Conservation (phyloP, 2,329 filamentous ascomycete species). For the Claviceps digitariae region DNA sequence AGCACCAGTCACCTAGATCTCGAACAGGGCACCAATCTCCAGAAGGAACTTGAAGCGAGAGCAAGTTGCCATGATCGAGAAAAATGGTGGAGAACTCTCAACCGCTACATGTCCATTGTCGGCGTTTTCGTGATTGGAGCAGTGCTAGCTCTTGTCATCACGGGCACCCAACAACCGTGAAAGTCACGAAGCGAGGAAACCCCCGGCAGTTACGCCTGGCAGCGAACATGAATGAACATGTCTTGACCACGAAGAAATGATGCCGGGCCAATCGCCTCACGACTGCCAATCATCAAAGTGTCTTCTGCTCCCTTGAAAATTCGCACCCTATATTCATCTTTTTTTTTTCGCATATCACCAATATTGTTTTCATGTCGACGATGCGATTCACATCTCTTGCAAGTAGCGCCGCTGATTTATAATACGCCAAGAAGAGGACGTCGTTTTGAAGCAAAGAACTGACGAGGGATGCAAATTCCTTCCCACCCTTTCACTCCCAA, state of each 20-base stretch:
- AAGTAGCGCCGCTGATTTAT: not conserved
- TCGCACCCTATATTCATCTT: not conserved
- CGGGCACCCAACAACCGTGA: slow-evolving; percentile 42
- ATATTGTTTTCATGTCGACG: not conserved
- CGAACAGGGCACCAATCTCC: slow-evolving; percentile 21
- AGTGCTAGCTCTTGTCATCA: slow-evolving; percentile 35
- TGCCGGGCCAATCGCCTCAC: not conserved
- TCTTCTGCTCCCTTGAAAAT: not conserved
- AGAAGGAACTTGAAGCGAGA: slow-evolving; percentile 26
- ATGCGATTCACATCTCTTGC: not conserved
- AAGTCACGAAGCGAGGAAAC: slow-evolving; percentile 10
- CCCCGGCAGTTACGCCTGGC: not conserved
- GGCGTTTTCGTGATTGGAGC: slow-evolving; percentile 41
- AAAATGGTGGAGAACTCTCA: slow-evolving; percentile 46
- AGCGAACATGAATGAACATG: not conserved
- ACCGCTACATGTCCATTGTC: slow-evolving; percentile 43
- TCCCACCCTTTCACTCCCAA: not conserved
- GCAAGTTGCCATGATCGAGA: slow-evolving; percentile 36
- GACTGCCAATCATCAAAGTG: not conserved
- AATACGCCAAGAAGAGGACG: not conserved
- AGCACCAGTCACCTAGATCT: slow-evolving; percentile 27
- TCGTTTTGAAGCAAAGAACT: not conserved
- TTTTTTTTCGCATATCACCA: not conserved
- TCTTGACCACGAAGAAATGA: not conserved
- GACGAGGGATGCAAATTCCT: not conserved